Base-by-base conservation (phyloP, 73 alveolate species). In the Tetrahymena borealis region DNA sequence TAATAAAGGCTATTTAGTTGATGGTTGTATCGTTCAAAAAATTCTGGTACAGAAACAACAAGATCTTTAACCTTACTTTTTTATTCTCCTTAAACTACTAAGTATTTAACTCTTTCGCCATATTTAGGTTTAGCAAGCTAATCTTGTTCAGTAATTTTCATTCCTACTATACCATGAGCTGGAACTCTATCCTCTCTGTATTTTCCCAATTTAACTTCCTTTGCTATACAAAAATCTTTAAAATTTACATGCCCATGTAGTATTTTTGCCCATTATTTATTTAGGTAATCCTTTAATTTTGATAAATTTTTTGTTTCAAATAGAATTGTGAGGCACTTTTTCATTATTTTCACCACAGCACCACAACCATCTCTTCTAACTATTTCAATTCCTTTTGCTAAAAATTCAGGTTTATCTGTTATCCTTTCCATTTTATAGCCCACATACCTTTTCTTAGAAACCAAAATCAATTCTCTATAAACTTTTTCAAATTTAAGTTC, bases 401-500 rank as follows among this genome's bases (percentile, higher is more conserved):
- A 99, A 32, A 98, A 95, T 37, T 91, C 96, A n/a, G 98, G 97
- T 18, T 90, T 90, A 42, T 97, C 98, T 40, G 94, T 94, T 78
- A 96, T 93, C 78, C 94, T 97, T 95, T 98, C 99, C 90, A 94
- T 95, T 95, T 97, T 98, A 92, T 96, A 97, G 40, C 99, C 99
- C 15, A 98, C 97, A 94, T 98, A 98, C 91, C 99, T 94, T 91
- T 98, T 98, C 95, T 98, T 98, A 10, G 99, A 98, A 33, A 97
- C 96, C 40, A 96, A 95, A 13, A 98, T 91, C 79, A 97, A 92
- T 40, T 99, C 99, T 41, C 95, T 93, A 93, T 98, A 98, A 11
- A 98, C 99, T 90, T 98, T 98, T 94, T 98, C 99, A 94, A 98
- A 98, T 96, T 98, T 97, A 33, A 98, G 92, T 93, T 98, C 99